phyloP scores from a whole-genome alignment of 768 basidiomycete genomes.

The Hypholoma fasciculare region DNA sequence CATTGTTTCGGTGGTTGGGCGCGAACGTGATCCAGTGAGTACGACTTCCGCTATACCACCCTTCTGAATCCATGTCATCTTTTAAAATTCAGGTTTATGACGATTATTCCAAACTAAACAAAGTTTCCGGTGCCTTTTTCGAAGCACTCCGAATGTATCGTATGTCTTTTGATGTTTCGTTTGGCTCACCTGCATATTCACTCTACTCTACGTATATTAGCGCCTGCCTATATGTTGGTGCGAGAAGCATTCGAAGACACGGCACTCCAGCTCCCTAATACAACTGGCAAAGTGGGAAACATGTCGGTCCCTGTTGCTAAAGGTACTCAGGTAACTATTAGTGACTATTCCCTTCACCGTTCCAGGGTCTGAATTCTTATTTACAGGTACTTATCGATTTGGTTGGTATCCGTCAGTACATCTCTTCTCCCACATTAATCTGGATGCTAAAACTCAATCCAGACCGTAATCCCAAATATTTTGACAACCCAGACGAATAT shows the following conservation, averaged over 20 bases:
- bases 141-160: constrained; percentile 41
- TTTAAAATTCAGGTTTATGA: constrained; percentile 29
- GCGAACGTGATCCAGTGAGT: not conserved
- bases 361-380: not conserved
- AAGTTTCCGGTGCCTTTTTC: constrained; percentile 39
- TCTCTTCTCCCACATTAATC: not conserved
- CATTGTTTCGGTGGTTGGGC: constrained; percentile 34
- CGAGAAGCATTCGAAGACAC: constrained; percentile 46
- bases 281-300: constrained; percentile 37
- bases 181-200: not conserved
- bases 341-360: not conserved
- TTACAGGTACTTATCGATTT: constrained; percentile 43
- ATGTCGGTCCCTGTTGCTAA: constrained; percentile 36
- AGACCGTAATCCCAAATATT: constrained; percentile 54
- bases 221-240: constrained; percentile 40
- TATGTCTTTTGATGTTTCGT: constrained; percentile 19
- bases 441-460: not conserved
- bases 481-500: constrained; percentile 45
- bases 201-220: constrained; percentile 17
- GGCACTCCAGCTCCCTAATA: constrained; percentile 38
- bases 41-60: too few relatives aligned
- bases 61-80: not conserved
- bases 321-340: constrained; percentile 30
- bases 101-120: constrained; percentile 36
- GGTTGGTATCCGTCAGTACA: constrained; percentile 46